Evolutionary conservation across 805 yeast species (phyloP).

Genomic region (Ogataea glucozyma): DNA sequence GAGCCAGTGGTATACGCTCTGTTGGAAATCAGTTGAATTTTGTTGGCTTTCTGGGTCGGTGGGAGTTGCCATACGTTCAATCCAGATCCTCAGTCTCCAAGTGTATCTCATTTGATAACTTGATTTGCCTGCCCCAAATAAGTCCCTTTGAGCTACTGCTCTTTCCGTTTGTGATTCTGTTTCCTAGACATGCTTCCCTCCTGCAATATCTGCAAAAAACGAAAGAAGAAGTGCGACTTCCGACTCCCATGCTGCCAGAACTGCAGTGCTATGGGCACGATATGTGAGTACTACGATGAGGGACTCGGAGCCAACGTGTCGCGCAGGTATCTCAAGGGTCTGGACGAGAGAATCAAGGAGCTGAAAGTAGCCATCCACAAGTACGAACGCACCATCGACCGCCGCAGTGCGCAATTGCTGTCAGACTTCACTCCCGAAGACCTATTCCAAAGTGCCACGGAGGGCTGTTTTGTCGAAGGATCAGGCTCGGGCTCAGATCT

Average conservation of each 20-base stretch:
- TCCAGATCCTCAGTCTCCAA: too few relatives aligned
- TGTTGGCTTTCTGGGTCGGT: too few relatives aligned
- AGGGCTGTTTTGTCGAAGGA: constrained; percentile 21
- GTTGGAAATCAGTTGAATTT: too few relatives aligned
- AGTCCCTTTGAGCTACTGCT: too few relatives aligned
- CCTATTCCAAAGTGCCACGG: constrained; percentile 9
- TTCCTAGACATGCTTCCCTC: constrained; percentile 24
- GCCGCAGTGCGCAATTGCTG: too few relatives aligned
- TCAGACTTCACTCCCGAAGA: background rate
- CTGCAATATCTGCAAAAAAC: constrained; percentile 19
- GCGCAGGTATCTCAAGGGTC: constrained; percentile 18
- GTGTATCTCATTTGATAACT: too few relatives aligned
- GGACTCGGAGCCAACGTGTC: constrained; percentile 20
- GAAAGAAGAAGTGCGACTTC: constrained; percentile 26
- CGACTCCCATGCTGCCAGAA: constrained; percentile 22
- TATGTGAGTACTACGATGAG: constrained; percentile 25
- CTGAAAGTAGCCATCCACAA: constrained; percentile 19
- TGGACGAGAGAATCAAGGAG: constrained; percentile 17
- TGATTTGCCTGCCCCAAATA: too few relatives aligned
- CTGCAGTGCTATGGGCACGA: constrained; percentile 21
- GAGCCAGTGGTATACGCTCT: too few relatives aligned
- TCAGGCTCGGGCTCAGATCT: constrained; percentile 7
- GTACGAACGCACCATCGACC: constrained; percentile 16
- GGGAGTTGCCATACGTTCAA: too few relatives aligned
- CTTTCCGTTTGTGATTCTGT: too few relatives aligned